A percentile compares a stretch with the other conserved stretches of the same genome.
Conservation (phyloP, 495 filamentous ascomycete species). For the Neurospora hispaniola region DNA sequence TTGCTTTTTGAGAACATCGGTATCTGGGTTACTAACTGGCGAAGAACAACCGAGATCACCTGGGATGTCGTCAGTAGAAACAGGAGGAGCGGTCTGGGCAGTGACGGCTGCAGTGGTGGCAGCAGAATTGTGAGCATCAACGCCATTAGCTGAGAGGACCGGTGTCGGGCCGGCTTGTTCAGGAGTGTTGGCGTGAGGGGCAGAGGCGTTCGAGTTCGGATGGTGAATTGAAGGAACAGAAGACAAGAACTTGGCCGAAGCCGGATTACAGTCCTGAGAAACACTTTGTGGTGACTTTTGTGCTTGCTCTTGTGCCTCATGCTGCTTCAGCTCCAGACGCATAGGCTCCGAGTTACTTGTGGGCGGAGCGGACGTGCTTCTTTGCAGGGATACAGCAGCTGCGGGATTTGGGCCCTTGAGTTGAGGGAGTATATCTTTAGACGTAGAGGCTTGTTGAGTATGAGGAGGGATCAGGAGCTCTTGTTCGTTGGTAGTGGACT, state of each 20-base stretch:
- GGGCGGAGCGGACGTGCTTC: neutral
- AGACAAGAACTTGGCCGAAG: neutral
- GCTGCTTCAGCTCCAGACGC: neutral
- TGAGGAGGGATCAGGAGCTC: too few species aligned
- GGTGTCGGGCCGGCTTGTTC: neutral
- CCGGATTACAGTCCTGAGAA: neutral
- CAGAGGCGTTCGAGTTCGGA: neutral
- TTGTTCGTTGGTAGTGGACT: too few species aligned
- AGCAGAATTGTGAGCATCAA: neutral
- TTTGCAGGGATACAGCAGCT: neutral
- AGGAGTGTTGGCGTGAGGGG: neutral
- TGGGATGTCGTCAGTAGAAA: neutral
- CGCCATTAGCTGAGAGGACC: neutral
- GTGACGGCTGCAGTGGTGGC: neutral
- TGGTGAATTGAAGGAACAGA: neutral
- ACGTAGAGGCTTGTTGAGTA: neutral
- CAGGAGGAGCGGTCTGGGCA: neutral
- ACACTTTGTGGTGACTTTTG: neutral
- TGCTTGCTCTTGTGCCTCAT: neutral
- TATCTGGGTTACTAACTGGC: too few species aligned
- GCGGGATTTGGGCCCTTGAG: rapidly evolving
- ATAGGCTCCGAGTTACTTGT: neutral
- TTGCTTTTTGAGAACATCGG: neutral
- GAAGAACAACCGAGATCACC: neutral
- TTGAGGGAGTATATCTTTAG: neutral